Evolutionary conservation across 2,329 filamentous ascomycete species (phyloP).

Genomic region (Neurospora sp.): DNA sequence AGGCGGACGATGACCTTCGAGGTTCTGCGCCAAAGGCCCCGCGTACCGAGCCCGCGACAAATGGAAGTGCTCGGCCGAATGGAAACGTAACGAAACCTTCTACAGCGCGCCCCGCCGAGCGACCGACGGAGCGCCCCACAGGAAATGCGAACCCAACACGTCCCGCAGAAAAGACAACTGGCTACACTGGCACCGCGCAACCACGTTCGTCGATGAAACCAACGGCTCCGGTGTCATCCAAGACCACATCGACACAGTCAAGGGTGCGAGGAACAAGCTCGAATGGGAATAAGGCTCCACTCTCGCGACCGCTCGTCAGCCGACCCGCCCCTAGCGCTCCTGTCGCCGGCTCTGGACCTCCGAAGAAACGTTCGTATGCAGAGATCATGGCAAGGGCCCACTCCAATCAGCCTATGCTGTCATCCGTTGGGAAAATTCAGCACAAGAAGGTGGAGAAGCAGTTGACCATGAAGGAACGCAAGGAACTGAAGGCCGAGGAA

Average conservation of each 20-base stretch:
- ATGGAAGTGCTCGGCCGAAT: slow-evolving; percentile 14
- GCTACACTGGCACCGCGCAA: slow-evolving; percentile 1
- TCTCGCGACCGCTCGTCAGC: slow-evolving; percentile 7
- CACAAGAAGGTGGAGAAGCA: slow-evolving; percentile 62
- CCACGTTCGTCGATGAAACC: not conserved
- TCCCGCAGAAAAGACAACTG: slow-evolving; percentile 8
- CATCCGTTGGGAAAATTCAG: slow-evolving; percentile 61
- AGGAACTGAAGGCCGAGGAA: slow-evolving; percentile 35
- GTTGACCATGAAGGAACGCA: slow-evolving; percentile 45
- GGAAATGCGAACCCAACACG: slow-evolving; percentile 15
- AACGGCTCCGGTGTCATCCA: slow-evolving; percentile 1
- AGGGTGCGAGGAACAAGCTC: not conserved
- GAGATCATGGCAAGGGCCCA: slow-evolving; percentile 67
- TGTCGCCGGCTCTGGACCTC: slow-evolving; percentile 31
- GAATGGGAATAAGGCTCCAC: slow-evolving; percentile 8
- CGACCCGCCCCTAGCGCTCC: slow-evolving; percentile 4
- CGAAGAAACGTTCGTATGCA: slow-evolving; percentile 65
- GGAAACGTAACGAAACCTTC: slow-evolving; percentile 18
- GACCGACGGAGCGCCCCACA: slow-evolving; percentile 3
- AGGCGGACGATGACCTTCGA: slow-evolving; percentile 42
- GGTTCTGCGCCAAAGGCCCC: slow-evolving; percentile 32
- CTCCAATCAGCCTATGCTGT: slow-evolving; percentile 50
- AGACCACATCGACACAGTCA: not conserved
- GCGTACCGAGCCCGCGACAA: slow-evolving; percentile 22
- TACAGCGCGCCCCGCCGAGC: slow-evolving; percentile 16